These are phyloP conservation scores for Zizania latifolia DNA, from an alignment of 176 grass and related monocot species.

Conservation along the genomic window DNA sequence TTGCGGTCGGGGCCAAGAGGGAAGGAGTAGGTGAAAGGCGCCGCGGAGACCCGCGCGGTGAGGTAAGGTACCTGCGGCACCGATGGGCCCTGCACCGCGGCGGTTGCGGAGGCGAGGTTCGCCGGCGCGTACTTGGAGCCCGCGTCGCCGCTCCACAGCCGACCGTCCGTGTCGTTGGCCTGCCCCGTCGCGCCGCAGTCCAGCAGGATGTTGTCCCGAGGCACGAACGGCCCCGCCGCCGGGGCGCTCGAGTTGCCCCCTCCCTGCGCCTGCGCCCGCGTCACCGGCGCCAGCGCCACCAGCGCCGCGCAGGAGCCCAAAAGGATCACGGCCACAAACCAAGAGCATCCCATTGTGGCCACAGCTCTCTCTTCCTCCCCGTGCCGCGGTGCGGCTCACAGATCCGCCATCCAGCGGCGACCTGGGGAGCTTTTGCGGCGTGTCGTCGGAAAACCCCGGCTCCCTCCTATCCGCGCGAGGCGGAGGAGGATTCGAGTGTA, in stretches of 20 bases:
- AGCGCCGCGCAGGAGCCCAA: conserved; percentile 18
- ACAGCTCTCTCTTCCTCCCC: not conserved
- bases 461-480: not conserved
- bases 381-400: conserved; percentile 27
- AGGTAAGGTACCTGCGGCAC: conserved; percentile 68
- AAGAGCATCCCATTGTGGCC: not conserved
- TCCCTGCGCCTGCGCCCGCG: conserved; percentile 14
- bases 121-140: conserved; percentile 57
- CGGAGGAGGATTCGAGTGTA: conserved; percentile 21
- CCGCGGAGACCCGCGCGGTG: conserved; percentile 57
- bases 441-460: too few relatives aligned
- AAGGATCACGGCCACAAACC: conserved; percentile 13
- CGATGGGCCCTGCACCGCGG: conserved; percentile 42
- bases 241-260: conserved; percentile 7
- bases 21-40: conserved; percentile 84
- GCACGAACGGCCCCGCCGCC: conserved; percentile 33
- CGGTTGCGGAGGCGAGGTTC: conserved; percentile 17
- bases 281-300: not conserved
- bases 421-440: not conserved
- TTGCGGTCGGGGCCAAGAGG: conserved; percentile 66
- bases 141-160: conserved; percentile 48
- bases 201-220: conserved; percentile 68
- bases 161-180: conserved; percentile 47
- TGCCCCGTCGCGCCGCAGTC: conserved; percentile 59
- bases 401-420: conserved; percentile 39